phyloP scores from a whole-genome alignment of 2,329 filamentous ascomycete species.

The Alternaria triticina region DNA sequence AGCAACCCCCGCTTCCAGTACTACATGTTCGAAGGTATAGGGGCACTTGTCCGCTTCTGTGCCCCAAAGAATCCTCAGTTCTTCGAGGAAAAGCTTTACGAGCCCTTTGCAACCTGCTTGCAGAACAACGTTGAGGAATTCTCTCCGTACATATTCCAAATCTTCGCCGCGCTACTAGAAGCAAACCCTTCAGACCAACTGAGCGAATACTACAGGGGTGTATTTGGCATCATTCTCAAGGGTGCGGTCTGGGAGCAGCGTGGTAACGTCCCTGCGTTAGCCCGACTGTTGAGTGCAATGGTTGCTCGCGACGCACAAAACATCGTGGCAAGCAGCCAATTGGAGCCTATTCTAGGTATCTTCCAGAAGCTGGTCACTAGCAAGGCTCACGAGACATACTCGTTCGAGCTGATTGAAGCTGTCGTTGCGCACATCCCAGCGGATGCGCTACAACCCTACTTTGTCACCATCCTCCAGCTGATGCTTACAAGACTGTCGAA shows the following conservation, averaged over 20 bases:
- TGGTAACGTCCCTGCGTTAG: conserved; percentile 91
- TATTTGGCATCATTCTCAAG: conserved; percentile 79
- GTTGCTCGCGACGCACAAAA: conserved; percentile 76
- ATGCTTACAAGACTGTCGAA: conserved; percentile 76
- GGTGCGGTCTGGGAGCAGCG: conserved; percentile 89
- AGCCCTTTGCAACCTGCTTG: conserved; percentile 81
- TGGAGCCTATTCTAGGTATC: conserved; percentile 89
- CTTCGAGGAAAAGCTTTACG: conserved; percentile 81
- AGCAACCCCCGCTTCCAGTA: conserved; percentile 99
- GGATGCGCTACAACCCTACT: conserved; percentile 78
- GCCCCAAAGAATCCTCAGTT: conserved; percentile 72
- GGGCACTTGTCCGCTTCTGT: conserved; percentile 82
- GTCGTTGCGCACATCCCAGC: conserved; percentile 75
- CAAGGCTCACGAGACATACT: conserved; percentile 84
- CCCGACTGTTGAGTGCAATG: conserved; percentile 82
- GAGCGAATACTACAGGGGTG: conserved; percentile 78
- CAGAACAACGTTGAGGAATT: conserved; percentile 90
- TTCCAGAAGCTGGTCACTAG: conserved; percentile 87
- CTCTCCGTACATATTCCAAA: conserved; percentile 93
- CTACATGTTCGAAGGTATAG: conserved; percentile 94
- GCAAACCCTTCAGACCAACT: conserved; percentile 80
- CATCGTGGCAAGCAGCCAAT: conserved; percentile 78
- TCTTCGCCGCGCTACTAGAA: conserved; percentile 89
- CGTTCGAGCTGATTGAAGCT: conserved; percentile 88
- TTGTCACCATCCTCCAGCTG: conserved; percentile 78